phyloP scores from a whole-genome alignment of 192 early-diverging fungal species.

The Dissophora globulifera region DNA sequence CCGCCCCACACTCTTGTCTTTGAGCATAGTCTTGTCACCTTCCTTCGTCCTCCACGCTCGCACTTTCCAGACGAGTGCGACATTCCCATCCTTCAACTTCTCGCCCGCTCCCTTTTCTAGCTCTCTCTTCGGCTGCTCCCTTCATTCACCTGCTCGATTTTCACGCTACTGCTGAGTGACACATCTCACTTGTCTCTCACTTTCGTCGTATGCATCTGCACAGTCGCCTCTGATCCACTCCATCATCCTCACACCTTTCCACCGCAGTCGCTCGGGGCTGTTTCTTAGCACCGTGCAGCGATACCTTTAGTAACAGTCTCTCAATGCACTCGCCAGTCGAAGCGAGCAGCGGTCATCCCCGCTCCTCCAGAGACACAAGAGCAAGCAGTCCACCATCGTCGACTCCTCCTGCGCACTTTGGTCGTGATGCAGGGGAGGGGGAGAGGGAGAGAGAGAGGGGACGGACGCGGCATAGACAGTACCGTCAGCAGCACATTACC shows the following conservation, averaged over 20 bases:
- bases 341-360: constrained; percentile 2
- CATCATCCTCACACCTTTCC: neutral
- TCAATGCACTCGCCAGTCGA: constrained; percentile 3
- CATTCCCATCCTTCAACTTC: neutral
- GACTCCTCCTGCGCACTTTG: neutral
- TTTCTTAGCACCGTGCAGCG: too few species aligned
- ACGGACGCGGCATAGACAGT: constrained; percentile 7
- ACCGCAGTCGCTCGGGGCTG: neutral
- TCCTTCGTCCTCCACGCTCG: neutral
- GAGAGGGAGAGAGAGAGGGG: too few species aligned
- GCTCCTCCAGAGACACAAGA: neutral
- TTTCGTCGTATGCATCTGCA: too few species aligned
- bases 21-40: neutral
- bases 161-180: too few species aligned
- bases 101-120: too few species aligned
- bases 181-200: too few species aligned
- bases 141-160: too few species aligned
- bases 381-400: neutral
- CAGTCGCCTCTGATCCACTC: too few species aligned
- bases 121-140: too few species aligned
- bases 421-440: constrained; percentile 29
- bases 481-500: too few species aligned
- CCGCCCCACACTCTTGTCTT: neutral
- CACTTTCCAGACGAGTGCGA: too few species aligned
- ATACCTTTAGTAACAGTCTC: too few species aligned